A percentile compares a stretch with the other conserved stretches of the same genome.
These are phyloP conservation scores for Trichophyton rubrum DNA, from an alignment of 2,329 filamentous ascomycete species.

Conservation along the genomic window DNA sequence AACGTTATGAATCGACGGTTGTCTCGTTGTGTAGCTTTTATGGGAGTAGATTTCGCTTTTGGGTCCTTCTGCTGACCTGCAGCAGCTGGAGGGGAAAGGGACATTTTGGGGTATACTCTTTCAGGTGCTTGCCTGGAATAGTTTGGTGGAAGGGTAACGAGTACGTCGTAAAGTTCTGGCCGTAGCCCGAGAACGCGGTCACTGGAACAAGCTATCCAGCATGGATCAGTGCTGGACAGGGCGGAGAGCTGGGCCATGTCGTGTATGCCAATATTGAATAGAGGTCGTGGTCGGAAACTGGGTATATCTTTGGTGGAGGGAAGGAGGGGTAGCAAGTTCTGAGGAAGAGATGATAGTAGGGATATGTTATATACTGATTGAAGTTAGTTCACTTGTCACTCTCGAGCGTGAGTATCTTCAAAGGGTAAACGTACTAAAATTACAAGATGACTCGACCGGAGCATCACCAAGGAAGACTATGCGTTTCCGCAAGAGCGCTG, in stretches of 20 bases:
- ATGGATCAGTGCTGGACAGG: constrained; percentile 35
- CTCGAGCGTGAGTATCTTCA: background rate
- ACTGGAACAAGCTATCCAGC: constrained; percentile 92
- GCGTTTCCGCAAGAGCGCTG: constrained; percentile 71
- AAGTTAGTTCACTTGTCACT: constrained; percentile 14
- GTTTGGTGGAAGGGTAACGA: constrained; percentile 65
- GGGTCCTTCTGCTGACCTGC: constrained; percentile 28
- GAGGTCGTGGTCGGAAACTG: constrained; percentile 55
- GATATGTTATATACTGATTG: constrained; percentile 76
- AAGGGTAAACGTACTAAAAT: constrained; percentile 55
- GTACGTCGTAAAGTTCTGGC: constrained; percentile 72
- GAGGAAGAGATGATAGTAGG: constrained; percentile 78
- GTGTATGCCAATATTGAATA: constrained; percentile 90
- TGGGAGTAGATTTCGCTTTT: constrained; percentile 19
- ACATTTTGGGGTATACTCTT: constrained; percentile 61
- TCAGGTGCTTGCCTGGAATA: constrained; percentile 46
- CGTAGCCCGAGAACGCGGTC: constrained; percentile 87
- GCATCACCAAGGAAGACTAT: constrained; percentile 78
- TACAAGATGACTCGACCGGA: constrained; percentile 72
- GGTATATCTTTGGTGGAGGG: constrained; percentile 45
- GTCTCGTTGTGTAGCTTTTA: constrained; percentile 86
- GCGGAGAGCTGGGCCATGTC: constrained; percentile 73
- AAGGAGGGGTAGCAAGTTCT: constrained; percentile 58
- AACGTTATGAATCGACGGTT: constrained; percentile 65
- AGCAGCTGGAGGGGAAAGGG: constrained; percentile 40